Conservation (phyloP, 495 filamentous ascomycete genomes). For the Xylaria bambusicola region DNA sequence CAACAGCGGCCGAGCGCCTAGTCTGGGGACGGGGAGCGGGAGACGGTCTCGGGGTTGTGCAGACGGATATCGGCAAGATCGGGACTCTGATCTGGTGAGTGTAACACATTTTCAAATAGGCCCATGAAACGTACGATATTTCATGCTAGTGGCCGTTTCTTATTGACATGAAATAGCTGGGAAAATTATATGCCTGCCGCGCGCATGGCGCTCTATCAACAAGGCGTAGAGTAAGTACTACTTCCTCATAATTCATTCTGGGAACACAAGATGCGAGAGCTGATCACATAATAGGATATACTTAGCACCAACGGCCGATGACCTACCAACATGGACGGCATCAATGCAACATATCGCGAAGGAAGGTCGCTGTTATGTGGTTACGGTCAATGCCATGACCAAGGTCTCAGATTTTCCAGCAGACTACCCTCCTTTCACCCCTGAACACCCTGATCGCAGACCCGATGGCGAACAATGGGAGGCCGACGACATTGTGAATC, state of each 20-base stretch:
- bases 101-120: background rate
- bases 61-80: constrained; percentile 43
- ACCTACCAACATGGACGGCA: constrained; percentile 41
- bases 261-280: background rate
- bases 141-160: background rate
- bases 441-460: constrained; percentile 38
- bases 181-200: constrained; percentile 50
- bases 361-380: constrained; percentile 46
- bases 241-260: background rate
- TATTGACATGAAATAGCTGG: constrained; percentile 30
- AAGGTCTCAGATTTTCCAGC: constrained; percentile 45
- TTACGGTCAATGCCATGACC: constrained; percentile 42
- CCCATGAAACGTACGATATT: background rate
- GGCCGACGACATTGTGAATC: constrained; percentile 40
- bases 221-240: constrained; percentile 40
- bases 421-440: constrained; percentile 46
- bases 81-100: constrained; percentile 46
- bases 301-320: constrained; percentile 44
- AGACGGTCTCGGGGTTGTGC: constrained; percentile 41
- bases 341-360: constrained; percentile 51
- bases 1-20: constrained; percentile 42
- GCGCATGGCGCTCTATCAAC: constrained; percentile 44
- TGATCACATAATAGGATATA: constrained; percentile 37
- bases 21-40: constrained; percentile 47
- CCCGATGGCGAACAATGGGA: constrained; percentile 41